phyloP scores from a whole-genome alignment of 352 stramenopile species.

The Phytophthora macrochlamydospora region DNA sequence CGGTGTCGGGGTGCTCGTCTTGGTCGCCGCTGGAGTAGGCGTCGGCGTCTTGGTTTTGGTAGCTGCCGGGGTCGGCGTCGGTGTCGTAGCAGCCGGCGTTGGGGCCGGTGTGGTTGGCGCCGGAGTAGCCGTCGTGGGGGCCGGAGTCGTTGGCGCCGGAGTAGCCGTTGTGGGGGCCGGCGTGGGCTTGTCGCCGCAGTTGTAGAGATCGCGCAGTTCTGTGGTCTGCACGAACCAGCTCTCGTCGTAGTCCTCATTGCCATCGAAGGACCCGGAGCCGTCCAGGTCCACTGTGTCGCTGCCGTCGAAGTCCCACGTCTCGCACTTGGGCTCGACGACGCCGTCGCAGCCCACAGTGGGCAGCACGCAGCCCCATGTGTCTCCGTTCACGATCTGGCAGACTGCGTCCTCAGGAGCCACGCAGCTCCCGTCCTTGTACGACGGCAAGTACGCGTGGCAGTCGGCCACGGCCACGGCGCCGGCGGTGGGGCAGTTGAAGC shows the following conservation, averaged over 20 bases:
- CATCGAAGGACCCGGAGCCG: conserved; percentile 26
- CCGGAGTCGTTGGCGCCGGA: conserved; percentile 19
- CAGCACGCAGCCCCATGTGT: conserved; percentile 53
- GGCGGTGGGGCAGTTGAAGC: conserved; percentile 37
- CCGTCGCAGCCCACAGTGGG: conserved; percentile 37
- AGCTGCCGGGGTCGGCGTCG: conserved; percentile 12
- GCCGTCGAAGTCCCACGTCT: conserved; percentile 36
- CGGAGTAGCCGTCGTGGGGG: conserved; percentile 10
- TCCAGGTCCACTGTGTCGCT: conserved; percentile 32
- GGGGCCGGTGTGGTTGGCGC: conserved; percentile 14
- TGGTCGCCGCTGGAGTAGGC: conserved; percentile 20
- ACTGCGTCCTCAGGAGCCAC: conserved; percentile 44
- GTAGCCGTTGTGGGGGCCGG: conserved; percentile 34
- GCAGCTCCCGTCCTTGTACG: conserved; percentile 30
- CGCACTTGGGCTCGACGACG: conserved; percentile 22
- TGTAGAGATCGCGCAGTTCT: conserved; percentile 32
- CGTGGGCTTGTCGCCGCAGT: conserved; percentile 35
- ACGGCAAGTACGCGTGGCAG: conserved; percentile 46
- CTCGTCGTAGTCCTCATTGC: conserved; percentile 35
- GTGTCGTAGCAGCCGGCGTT: conserved; percentile 21
- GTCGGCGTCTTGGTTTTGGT: conserved; percentile 1
- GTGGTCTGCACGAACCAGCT: conserved; percentile 47
- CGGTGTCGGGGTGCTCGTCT: conserved; percentile 8
- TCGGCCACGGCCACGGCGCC: conserved; percentile 39
- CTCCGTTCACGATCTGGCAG: conserved; percentile 36